Conservation (phyloP, 164 flowering plant genomes). For the Sedum album region DNA sequence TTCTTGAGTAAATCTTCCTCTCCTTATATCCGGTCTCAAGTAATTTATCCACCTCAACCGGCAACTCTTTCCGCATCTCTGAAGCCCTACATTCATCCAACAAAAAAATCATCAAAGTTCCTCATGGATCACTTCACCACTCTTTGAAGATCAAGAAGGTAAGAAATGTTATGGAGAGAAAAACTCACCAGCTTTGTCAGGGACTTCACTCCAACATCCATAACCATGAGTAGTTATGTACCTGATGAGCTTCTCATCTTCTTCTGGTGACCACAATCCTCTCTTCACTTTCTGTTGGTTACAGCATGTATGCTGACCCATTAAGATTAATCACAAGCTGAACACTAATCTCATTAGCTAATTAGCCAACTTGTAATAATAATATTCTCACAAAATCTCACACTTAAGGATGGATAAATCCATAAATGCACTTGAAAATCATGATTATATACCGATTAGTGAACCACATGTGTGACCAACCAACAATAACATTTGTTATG, state of each 20-base stretch:
- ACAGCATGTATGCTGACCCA: slow-evolving; percentile 89
- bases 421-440: background rate
- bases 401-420: background rate
- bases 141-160: too few species aligned
- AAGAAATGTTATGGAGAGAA: background rate
- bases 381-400: background rate
- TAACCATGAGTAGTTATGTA: slow-evolving; percentile 77
- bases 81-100: slow-evolving; percentile 46
- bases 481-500: background rate
- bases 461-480: slow-evolving; percentile 2
- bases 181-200: slow-evolving; percentile 66
- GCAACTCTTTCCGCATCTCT: slow-evolving; percentile 93
- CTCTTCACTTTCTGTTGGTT: slow-evolving; percentile 86
- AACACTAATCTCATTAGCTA: background rate
- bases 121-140: background rate
- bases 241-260: slow-evolving; percentile 71
- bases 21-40: slow-evolving; percentile 80
- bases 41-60: slow-evolving; percentile 92
- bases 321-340: slow-evolving; percentile 10
- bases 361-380: background rate
- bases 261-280: slow-evolving; percentile 90
- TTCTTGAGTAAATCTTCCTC: slow-evolving; percentile 81
- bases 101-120: background rate
- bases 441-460: slow-evolving; percentile 4
- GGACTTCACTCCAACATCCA: slow-evolving; percentile 91